Evolutionary conservation across 805 yeast genomes (phyloP).

Genomic region (Candida silvicultrix): DNA sequence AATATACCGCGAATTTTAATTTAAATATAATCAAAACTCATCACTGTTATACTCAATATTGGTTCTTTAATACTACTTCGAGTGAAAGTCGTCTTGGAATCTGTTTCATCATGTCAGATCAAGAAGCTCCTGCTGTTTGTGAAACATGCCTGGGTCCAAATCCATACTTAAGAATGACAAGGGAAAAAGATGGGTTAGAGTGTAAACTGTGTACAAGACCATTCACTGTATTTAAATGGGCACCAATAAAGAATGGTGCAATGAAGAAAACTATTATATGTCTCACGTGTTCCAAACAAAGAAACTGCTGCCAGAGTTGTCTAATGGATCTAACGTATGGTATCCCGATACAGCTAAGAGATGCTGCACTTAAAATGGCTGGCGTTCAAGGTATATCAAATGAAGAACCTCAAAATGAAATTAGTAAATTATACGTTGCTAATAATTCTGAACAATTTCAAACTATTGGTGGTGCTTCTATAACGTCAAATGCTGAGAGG

Average conservation of each 20-base stretch:
- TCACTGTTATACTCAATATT: too few species aligned
- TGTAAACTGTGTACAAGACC: constrained; percentile 85
- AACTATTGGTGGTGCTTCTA: constrained; percentile 30
- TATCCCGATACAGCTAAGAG: constrained; percentile 73
- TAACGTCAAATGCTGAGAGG: constrained; percentile 26
- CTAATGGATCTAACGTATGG: constrained; percentile 77
- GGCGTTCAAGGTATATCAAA: constrained; percentile 35
- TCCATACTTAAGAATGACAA: constrained; percentile 61
- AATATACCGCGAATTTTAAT: too few species aligned
- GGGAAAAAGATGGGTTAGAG: constrained; percentile 67
- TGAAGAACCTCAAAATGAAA: constrained; percentile 41
- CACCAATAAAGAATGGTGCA: constrained; percentile 35
- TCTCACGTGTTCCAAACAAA: constrained; percentile 67
- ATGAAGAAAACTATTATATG: constrained; percentile 68
- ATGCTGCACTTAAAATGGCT: constrained; percentile 72
- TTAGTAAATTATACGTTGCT: constrained; percentile 52
- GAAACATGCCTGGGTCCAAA: constrained; percentile 65
- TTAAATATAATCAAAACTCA: too few species aligned
- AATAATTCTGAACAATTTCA: constrained; percentile 33
- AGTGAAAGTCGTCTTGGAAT: too few species aligned
- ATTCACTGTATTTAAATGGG: constrained; percentile 78
- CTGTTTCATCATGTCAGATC: background rate
- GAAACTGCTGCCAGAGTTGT: constrained; percentile 86
- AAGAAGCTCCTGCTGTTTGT: constrained; percentile 56
- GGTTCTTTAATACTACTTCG: too few species aligned